phyloP scores from a whole-genome alignment of 257 asterid genomes.

The Solanum megistacrolobum region DNA sequence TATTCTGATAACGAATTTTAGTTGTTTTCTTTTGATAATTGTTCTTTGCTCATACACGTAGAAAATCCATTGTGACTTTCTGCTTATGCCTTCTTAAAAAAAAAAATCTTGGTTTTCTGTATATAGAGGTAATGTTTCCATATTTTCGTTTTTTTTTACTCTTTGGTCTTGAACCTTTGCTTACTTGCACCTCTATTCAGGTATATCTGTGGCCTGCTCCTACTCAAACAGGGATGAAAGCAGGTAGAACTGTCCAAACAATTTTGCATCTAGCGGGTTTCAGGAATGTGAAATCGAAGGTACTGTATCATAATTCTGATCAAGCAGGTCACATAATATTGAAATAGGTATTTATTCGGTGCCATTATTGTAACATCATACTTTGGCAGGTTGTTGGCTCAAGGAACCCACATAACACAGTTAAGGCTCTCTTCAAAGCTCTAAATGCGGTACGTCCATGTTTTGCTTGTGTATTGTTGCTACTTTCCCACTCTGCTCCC shows the following conservation, averaged over 20 bases:
- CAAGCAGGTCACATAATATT: not conserved
- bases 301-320: conserved; percentile 3
- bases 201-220: conserved; percentile 94
- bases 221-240: conserved; percentile 80
- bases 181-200: conserved; percentile 23
- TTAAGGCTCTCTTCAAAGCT: conserved; percentile 88
- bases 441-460: conserved; percentile 59
- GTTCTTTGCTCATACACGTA: not conserved
- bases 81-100: not conserved
- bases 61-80: not conserved
- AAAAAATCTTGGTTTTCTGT: not conserved
- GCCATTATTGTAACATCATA: conserved; percentile 12
- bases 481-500: not conserved
- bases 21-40: not conserved
- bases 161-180: not conserved
- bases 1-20: not conserved
- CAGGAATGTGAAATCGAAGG: conserved; percentile 95
- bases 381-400: conserved; percentile 74
- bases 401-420: conserved; percentile 89
- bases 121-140: not conserved
- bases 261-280: conserved; percentile 79
- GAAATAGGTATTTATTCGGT: not conserved
- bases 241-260: conserved; percentile 77
- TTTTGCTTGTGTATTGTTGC: not conserved
- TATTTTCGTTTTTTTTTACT: not conserved